phyloP scores from a whole-genome alignment of 164 flowering plant genomes.

The Kalanchoe fedtschenkoi region DNA sequence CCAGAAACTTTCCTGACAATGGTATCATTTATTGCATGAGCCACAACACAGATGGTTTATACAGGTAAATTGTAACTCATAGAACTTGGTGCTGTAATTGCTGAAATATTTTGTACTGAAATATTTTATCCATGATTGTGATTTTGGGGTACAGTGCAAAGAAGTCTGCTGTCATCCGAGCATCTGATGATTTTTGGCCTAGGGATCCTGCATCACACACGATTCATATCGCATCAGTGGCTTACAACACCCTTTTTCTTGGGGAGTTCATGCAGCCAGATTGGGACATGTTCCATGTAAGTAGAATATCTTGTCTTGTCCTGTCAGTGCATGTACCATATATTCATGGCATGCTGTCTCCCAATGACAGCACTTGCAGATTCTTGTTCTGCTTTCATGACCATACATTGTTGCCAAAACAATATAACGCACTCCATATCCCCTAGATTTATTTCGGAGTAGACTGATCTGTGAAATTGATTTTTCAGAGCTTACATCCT shows the following conservation, averaged over 20 bases:
- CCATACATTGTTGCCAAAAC: neutral
- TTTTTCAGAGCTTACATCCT: conserved; percentile 80
- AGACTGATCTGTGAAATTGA: neutral
- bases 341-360: too few relatives aligned
- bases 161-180: conserved; percentile 86
- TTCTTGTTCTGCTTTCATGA: too few relatives aligned
- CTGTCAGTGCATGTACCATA: too few relatives aligned
- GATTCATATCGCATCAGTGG: conserved; percentile 88
- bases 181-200: conserved; percentile 97
- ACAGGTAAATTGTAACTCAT: too few relatives aligned
- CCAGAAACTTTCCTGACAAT: conserved; percentile 74
- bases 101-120: too few relatives aligned
- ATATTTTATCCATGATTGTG: too few relatives aligned
- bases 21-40: conserved; percentile 94
- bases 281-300: conserved; percentile 99
- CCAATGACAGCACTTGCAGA: neutral
- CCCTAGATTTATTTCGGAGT: neutral
- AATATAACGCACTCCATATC: neutral
- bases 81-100: too few relatives aligned
- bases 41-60: conserved; percentile 79
- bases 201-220: conserved; percentile 96
- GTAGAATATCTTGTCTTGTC: conserved; percentile 10
- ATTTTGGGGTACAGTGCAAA: too few relatives aligned
- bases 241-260: conserved; percentile 85
- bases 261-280: conserved; percentile 98